phyloP scores from a whole-genome alignment of 2,329 filamentous ascomycete species.

The Xylaria sp. region DNA sequence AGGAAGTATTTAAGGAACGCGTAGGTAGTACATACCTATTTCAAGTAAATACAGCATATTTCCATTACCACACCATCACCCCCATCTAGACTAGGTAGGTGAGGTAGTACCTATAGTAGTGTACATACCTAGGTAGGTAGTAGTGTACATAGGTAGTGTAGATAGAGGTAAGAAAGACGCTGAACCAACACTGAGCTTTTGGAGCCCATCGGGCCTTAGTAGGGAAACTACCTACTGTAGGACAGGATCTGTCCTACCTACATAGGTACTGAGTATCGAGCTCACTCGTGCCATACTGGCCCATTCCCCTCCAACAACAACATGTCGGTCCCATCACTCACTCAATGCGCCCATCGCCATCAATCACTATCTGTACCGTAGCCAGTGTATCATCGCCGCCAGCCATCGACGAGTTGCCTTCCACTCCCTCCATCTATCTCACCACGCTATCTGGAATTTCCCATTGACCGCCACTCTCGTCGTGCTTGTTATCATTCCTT shows the following conservation, averaged over 20 bases:
- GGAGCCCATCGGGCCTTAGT: slow-evolving; percentile 15
- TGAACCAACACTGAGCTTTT: slow-evolving; percentile 18
- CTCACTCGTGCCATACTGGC: slow-evolving; percentile 15
- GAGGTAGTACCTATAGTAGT: not conserved
- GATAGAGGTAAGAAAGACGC: slow-evolving; percentile 3
- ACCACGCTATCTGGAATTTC: slow-evolving; percentile 13
- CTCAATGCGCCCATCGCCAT: slow-evolving; percentile 32
- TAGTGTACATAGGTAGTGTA: not conserved
- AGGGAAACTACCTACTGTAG: slow-evolving; percentile 15
- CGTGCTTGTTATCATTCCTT: not conserved
- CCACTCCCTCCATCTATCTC: slow-evolving; percentile 25
- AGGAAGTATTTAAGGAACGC: not conserved
- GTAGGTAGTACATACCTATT: not conserved
- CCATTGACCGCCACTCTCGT: slow-evolving; percentile 29
- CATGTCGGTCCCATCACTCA: slow-evolving; percentile 24
- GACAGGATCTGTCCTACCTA: slow-evolving; percentile 16
- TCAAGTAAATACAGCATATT: not conserved
- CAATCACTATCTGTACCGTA: slow-evolving; percentile 19
- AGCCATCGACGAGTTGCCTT: not conserved
- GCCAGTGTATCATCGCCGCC: slow-evolving; percentile 7
- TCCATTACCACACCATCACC: not conserved
- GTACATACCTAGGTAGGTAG: too few relatives aligned
- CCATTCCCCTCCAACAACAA: slow-evolving; percentile 26
- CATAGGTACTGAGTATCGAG: not conserved
- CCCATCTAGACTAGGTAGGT: not conserved